These are phyloP conservation scores for Lathyrus tuberosus DNA, from an alignment of 306 rosid species.

Conservation along the genomic window DNA sequence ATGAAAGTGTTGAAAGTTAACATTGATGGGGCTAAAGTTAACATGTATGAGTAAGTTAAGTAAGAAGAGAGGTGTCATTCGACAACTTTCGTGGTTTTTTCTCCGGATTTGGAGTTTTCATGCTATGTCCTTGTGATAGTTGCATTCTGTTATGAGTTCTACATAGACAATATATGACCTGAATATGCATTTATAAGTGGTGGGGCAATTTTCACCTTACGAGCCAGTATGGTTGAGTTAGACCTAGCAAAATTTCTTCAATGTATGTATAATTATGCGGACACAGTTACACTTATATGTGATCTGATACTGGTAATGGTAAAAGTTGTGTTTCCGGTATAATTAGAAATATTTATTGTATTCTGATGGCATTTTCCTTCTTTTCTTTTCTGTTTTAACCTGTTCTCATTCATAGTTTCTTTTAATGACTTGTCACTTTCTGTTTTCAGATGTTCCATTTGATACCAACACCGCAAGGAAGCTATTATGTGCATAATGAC, in stretches of 20 bases:
- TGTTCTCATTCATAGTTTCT: background rate
- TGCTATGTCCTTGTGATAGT: too few species aligned
- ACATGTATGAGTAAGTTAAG: background rate
- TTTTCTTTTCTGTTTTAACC: background rate
- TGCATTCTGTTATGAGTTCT: too few species aligned
- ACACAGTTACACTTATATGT: background rate
- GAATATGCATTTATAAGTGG: too few species aligned
- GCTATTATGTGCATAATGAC: conserved; percentile 83
- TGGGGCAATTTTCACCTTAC: too few species aligned
- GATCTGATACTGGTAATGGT: too few species aligned
- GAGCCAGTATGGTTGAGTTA: background rate
- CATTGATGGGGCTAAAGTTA: too few species aligned
- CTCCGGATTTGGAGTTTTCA: too few species aligned
- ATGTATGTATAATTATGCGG: too few species aligned
- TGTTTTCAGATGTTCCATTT: conserved; percentile 86
- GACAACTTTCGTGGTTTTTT: too few species aligned
- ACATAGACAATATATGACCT: too few species aligned
- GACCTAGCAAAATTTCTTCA: too few species aligned
- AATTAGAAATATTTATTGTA: background rate
- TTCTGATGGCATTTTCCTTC: background rate
- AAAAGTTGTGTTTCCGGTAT: background rate
- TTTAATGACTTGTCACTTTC: conserved; percentile 24
- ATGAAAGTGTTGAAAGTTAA: background rate
- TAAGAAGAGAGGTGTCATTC: background rate
- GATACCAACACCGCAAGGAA: conserved; percentile 77